phyloP scores from a whole-genome alignment of 2,329 filamentous ascomycete species.

The Colletotrichum sojae region DNA sequence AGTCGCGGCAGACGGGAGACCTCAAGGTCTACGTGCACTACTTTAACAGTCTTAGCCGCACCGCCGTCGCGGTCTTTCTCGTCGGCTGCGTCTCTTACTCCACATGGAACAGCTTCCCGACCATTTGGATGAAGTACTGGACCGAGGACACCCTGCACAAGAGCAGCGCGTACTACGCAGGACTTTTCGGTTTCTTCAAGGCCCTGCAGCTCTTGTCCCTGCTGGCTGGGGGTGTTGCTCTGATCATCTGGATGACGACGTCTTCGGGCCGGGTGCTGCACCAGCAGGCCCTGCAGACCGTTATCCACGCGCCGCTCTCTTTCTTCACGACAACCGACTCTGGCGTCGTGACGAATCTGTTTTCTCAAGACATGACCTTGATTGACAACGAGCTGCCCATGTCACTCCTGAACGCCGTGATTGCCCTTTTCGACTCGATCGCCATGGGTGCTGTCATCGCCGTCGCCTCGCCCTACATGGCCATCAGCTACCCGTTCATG shows the following conservation, averaged over 20 bases:
- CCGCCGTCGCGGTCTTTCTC: constrained; percentile 10
- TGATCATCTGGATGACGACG: constrained; percentile 43
- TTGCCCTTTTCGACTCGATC: constrained; percentile 45
- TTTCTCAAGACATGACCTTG: constrained; percentile 56
- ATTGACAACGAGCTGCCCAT: constrained; percentile 52
- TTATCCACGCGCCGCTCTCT: constrained; percentile 50
- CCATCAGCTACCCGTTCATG: constrained; percentile 61
- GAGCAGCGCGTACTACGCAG: constrained; percentile 41
- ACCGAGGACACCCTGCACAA: constrained; percentile 43
- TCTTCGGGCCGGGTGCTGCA: constrained; percentile 45
- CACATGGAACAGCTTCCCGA: constrained; percentile 43
- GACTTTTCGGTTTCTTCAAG: constrained; percentile 42
- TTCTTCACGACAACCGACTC: constrained; percentile 55
- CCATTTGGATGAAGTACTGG: constrained; percentile 52
- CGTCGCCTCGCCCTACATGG: constrained; percentile 54
- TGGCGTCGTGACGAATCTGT: constrained; percentile 54
- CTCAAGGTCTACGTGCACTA: constrained; percentile 46
- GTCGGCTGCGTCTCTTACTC: constrained; percentile 24
- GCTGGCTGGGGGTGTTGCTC: constrained; percentile 39
- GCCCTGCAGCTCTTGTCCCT: constrained; percentile 37
- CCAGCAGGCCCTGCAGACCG: constrained; percentile 41
- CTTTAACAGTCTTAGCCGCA: constrained; percentile 36
- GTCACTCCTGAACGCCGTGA: constrained; percentile 45
- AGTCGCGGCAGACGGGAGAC: constrained; percentile 40
- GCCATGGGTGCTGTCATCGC: constrained; percentile 61